Base-by-base conservation (phyloP, 345 rosid genomes). In the Excoecaria agallocha region DNA sequence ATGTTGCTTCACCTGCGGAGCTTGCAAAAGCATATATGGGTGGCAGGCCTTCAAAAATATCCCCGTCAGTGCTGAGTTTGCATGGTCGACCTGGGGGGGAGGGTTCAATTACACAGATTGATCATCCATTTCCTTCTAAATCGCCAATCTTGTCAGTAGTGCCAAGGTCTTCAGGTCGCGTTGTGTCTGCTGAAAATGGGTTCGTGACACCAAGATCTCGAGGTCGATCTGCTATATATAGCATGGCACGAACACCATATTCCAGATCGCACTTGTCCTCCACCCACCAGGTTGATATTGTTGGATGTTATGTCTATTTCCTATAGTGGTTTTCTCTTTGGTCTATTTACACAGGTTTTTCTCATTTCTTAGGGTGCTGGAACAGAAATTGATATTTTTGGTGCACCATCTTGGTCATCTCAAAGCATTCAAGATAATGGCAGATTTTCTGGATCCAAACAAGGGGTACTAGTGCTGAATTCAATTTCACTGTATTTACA, bases 21-120 rank as follows among this genome's bases (percentile, higher is more conserved):
- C 96, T 96, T 84, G 98, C 99, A 79, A 93, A 87, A 84, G 94
- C 91, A 73, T 95, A 88, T 89, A 95, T 93, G 98, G 92, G 90
- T 59, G 86, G 88, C 80, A 87, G 94, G 86, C 88, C 92, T 63
- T 87, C 93, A 55, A 90, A 87, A 81, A 86, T 87, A 68, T 86
- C 91, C 52, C 85, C 91, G 25, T 84, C 94, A 74, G 82, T 63
- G 77, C 78, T 84, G 54, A 85, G 84, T 41, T 75, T 81, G 59
- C 85, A 80, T 24, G 76, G 77, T 77, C 89, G 83, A 83, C 72
- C 81, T 43, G 70, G 69, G 24, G 82, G 79, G 71, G 93, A 84
- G 78, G 88, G 85, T 84, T 83, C 86, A 58, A 56, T 79, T 73
- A 61, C 78, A 45, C 73, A 69, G 65, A 83, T 74, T 69, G 80